Conservation (phyloP, 148 eudicot genomes). For the Polygonum maritimum region DNA sequence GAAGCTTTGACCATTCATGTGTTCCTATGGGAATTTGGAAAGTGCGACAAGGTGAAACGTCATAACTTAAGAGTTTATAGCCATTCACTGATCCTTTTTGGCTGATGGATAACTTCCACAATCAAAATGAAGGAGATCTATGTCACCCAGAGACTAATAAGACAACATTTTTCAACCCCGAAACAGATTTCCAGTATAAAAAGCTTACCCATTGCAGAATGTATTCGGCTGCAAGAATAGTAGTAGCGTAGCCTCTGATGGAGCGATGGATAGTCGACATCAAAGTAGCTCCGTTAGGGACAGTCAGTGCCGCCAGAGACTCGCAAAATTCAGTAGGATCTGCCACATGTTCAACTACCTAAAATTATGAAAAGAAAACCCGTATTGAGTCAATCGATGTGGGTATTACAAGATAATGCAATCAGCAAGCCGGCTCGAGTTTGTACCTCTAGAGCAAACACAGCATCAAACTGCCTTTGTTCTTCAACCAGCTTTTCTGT, state of each 20-base stretch:
- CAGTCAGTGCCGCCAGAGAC: slow-evolving; percentile 66
- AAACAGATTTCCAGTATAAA: no score
- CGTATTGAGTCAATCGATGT: no score
- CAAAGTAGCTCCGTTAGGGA: slow-evolving; percentile 68
- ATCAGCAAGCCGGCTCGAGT: not conserved
- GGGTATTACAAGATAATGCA: no score
- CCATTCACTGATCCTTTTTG: no score
- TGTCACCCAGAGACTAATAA: no score
- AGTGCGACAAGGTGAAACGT: not conserved
- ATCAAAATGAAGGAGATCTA: no score
- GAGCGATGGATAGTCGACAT: slow-evolving; percentile 86
- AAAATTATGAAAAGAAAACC: slow-evolving; percentile 1
- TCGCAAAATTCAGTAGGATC: slow-evolving; percentile 86
- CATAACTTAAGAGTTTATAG: not conserved
- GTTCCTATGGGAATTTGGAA: slow-evolving; percentile 85
- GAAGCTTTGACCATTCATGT: slow-evolving; percentile 80
- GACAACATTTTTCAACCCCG: no score
- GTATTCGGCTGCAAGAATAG: slow-evolving; percentile 70
- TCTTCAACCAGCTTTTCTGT: slow-evolving; percentile 88
- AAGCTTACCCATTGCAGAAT: slow-evolving; percentile 73
- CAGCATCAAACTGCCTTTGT: slow-evolving; percentile 74
- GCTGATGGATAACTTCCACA: no score
- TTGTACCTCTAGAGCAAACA: no score
- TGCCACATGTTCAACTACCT: slow-evolving; percentile 96
- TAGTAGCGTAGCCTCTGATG: slow-evolving; percentile 77